Evolutionary conservation across 2,329 filamentous ascomycete genomes (phyloP), one percentile per base, ranked within the genome.

Genomic region (Trematosphaeria pertusa): DNA sequence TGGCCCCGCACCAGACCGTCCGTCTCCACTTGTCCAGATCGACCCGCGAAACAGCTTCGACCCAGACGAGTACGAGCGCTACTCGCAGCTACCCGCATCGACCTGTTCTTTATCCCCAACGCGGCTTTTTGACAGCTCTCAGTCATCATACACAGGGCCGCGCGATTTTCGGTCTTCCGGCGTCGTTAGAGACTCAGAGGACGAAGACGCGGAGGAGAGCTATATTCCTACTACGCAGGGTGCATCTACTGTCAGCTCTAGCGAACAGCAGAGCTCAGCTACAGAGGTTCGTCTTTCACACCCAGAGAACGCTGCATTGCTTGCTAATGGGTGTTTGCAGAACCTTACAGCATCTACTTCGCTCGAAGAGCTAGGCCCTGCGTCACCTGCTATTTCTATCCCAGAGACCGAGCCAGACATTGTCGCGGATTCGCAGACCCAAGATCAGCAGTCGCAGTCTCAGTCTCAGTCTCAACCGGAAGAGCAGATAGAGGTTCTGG

Each of bases 101-200:
- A n/a, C n/a, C n/a, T n/a, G n/a, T n/a, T n/a, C n/a, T n/a, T n/a
- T n/a, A n/a, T n/a, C n/a, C n/a, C n/a, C n/a, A n/a, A 37, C 42
- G 31, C 28, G 14, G 18, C 28, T 7, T n/a, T 43, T 59, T 9
- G 38, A 52, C 12, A 64, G 46, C 45, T 62, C 61, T 4, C 54
- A 59, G 34, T 36, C 59, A 12, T 55, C 52, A 26, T 32, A 39
- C 5, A 49, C 47, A 17, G 52, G 43, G 6, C 24, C 47, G 33
- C 46, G 39, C 37, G 35, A 40, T 24, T 59, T 54, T 34, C 38
- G 31, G 18, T 46, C 46, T 7, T 52, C 57, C 6, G 58, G 61
- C 18, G 41, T 69, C 6, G 57, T 70, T 2, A 57, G 48, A 22
- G 64, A 69, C 21, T 68, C 66, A 3, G 62, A 69, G 38, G 59